These are phyloP conservation scores for Penicillium turbatum DNA, from an alignment of 495 filamentous ascomycete genomes.

Conservation along the genomic window DNA sequence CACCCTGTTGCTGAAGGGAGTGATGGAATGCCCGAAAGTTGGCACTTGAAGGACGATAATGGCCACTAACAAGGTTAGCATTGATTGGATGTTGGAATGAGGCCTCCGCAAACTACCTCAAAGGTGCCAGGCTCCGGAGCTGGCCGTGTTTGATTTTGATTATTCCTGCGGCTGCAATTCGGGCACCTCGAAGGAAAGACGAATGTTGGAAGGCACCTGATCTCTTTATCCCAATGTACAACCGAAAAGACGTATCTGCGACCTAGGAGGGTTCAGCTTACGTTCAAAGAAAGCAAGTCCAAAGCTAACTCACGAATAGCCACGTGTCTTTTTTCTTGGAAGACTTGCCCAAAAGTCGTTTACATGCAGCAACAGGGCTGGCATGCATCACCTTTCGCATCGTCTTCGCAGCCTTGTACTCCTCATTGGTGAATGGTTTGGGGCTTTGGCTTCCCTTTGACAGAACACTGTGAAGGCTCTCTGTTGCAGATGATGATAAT, in stretches of 20 bases:
- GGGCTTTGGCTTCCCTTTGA: background rate
- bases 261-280: conserved; percentile 21
- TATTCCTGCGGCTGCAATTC: conserved; percentile 77
- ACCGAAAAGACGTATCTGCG: conserved; percentile 74
- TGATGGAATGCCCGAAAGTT: conserved; percentile 81
- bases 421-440: background rate
- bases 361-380: conserved; percentile 64
- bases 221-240: conserved; percentile 90
- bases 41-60: conserved; percentile 75
- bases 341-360: conserved; percentile 65
- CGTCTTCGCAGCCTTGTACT: conserved; percentile 49
- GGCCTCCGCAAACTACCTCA: conserved; percentile 22
- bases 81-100: background rate
- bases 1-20: conserved; percentile 64
- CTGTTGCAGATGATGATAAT: background rate
- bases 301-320: conserved; percentile 63
- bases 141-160: conserved; percentile 81
- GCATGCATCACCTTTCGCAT: conserved; percentile 62
- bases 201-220: conserved; percentile 86
- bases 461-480: background rate
- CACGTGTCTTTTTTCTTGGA: conserved; percentile 77
- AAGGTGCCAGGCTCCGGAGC: conserved; percentile 50
- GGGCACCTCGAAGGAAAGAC: conserved; percentile 76
- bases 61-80: conserved; percentile 52
- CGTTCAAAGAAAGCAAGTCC: background rate